These are phyloP conservation scores for Solanum hybrid DNA, from an alignment of 305 asterid genomes.

Conservation along the genomic window DNA sequence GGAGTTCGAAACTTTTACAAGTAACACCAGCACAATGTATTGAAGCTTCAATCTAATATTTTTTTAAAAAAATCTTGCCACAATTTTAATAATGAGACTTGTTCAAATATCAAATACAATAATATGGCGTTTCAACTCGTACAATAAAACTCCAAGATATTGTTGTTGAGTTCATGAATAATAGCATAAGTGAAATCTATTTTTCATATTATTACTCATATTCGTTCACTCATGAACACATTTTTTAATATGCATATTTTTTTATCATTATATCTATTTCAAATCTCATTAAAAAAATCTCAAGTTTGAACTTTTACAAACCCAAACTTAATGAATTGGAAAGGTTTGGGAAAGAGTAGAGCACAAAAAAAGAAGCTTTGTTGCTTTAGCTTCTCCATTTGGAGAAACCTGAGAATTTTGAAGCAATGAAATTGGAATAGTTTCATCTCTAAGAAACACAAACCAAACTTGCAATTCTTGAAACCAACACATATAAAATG, in stretches of 20 bases:
- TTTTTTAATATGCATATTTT: neutral
- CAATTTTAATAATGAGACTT: neutral
- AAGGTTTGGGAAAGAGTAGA: neutral
- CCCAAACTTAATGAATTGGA: neutral
- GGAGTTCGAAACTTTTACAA: too few species aligned
- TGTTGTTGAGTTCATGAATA: neutral
- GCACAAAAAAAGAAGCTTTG: neutral
- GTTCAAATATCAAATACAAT: neutral
- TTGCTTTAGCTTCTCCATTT: neutral
- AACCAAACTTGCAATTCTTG: neutral
- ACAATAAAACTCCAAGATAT: neutral
- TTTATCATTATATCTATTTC: neutral
- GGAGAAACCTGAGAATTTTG: conserved; percentile 18
- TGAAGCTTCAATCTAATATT: neutral
- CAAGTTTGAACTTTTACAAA: neutral
- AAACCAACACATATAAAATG: conserved; percentile 5
- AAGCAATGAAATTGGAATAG: conserved; percentile 46
- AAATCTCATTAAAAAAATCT: neutral
- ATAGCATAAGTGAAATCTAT: neutral
- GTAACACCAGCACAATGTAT: too few species aligned
- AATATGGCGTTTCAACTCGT: neutral
- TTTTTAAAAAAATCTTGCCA: neutral
- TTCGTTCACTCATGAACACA: neutral
- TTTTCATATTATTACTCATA: neutral
- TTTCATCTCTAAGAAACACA: conserved; percentile 21